These are phyloP conservation scores for Mimosa bimucronata DNA, from an alignment of 306 rosid genomes.

Conservation along the genomic window DNA sequence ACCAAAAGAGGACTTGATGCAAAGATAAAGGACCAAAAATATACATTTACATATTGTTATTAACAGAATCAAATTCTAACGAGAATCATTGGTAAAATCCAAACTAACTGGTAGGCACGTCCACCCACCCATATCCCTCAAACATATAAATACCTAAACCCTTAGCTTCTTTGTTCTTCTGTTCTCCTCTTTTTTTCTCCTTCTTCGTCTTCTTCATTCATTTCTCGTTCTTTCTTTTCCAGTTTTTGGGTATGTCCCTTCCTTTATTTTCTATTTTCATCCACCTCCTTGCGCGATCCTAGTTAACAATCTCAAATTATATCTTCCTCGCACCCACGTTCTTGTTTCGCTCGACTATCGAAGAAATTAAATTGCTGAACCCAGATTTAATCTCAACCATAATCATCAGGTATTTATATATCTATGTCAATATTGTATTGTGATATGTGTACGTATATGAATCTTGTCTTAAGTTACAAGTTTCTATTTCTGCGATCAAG, in stretches of 20 bases:
- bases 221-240: background rate
- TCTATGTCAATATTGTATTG: background rate
- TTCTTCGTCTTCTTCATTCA: background rate
- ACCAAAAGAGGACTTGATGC: too few relatives aligned
- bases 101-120: conserved; percentile 42
- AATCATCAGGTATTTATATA: conserved; percentile 38
- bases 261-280: background rate
- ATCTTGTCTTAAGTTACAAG: background rate
- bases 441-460: background rate
- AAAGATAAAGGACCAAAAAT: too few relatives aligned
- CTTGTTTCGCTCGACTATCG: background rate
- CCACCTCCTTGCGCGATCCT: background rate
- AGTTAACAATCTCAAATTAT: background rate
- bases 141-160: conserved; percentile 49
- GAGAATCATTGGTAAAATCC: conserved; percentile 33
- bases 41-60: too few relatives aligned
- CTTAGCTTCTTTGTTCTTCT: conserved; percentile 29
- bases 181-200: background rate
- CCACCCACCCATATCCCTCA: conserved; percentile 11
- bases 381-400: background rate
- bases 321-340: background rate
- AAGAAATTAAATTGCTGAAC: background rate
- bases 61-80: conserved; percentile 4
- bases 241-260: conserved; percentile 6
- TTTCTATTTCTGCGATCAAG: background rate